A percentile compares a stretch with the other conserved stretches of the same genome.
Evolutionary conservation across 345 rosid species (phyloP).

Genomic region (Nasturtium officinale): DNA sequence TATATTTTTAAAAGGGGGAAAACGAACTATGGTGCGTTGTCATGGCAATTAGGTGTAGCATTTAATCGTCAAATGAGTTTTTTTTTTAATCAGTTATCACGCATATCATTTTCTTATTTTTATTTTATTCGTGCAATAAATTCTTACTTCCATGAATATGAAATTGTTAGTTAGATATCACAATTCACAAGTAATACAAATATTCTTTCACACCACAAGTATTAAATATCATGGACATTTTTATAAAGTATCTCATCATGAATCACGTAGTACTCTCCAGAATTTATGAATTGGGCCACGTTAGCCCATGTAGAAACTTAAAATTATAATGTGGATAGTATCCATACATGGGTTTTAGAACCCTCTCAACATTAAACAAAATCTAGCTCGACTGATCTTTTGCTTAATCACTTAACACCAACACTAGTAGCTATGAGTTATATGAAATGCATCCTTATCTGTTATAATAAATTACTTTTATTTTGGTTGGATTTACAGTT

Average conservation of each 20-base stretch:
- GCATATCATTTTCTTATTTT: neutral
- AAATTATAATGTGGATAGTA: neutral
- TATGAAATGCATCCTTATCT: neutral
- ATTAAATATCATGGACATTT: neutral
- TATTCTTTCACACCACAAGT: neutral
- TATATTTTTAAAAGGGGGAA: neutral
- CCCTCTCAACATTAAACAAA: neutral
- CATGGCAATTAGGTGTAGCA: neutral
- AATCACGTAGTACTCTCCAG: neutral
- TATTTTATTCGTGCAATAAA: neutral
- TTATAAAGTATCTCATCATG: neutral
- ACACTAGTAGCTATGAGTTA: neutral
- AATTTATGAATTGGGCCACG: neutral
- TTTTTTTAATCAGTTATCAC: too few relatives aligned
- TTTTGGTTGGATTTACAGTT: too few relatives aligned
- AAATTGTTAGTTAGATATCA: neutral
- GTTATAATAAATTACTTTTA: neutral
- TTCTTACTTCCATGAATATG: neutral
- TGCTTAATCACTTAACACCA: neutral
- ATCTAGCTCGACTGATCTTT: neutral
- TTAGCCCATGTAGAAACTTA: neutral
- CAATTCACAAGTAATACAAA: neutral
- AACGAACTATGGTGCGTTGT: neutral
- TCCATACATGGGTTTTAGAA: neutral
- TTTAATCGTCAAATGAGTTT: neutral